phyloP scores from a whole-genome alignment of 1,139 yeast species.

The Candida tetrigidarum region DNA sequence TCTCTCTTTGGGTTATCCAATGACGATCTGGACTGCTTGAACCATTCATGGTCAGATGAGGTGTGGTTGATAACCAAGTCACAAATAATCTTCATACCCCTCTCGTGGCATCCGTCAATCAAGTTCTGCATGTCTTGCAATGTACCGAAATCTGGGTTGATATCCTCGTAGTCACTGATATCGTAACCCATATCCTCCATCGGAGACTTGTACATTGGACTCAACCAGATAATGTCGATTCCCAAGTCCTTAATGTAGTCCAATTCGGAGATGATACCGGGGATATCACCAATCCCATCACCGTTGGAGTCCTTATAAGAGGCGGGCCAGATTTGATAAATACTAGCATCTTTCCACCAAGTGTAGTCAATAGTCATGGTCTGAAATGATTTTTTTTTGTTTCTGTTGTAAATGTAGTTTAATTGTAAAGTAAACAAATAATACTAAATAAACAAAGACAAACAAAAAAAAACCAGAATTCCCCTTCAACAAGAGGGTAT shows the following conservation, averaged over 20 bases:
- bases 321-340: slow-evolving; percentile 65
- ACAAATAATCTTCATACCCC: slow-evolving; percentile 55
- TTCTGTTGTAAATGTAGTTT: too few relatives aligned
- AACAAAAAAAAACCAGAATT: too few relatives aligned
- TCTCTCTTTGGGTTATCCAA: slow-evolving; percentile 58
- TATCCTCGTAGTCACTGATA: slow-evolving; percentile 54
- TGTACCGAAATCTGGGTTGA: slow-evolving; percentile 57
- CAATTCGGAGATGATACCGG: slow-evolving; percentile 54
- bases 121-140: slow-evolving; percentile 54
- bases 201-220: slow-evolving; percentile 63
- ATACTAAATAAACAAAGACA: too few relatives aligned
- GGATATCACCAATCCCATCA: slow-evolving; percentile 61
- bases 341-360: slow-evolving; percentile 64
- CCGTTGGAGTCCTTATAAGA: slow-evolving; percentile 60
- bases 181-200: slow-evolving; percentile 70
- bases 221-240: slow-evolving; percentile 57
- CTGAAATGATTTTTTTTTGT: too few relatives aligned
- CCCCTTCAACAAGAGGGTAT: too few relatives aligned
- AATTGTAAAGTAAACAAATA: too few relatives aligned
- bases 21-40: slow-evolving; percentile 56
- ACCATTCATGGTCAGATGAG: slow-evolving; percentile 60
- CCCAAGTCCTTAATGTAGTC: slow-evolving; percentile 58
- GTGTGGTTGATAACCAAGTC: slow-evolving; percentile 66
- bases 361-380: slow-evolving; percentile 19
- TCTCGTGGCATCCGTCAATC: slow-evolving; percentile 48